Conservation (phyloP, 208 protist genomes). For the Trypanosoma cruzi region DNA sequence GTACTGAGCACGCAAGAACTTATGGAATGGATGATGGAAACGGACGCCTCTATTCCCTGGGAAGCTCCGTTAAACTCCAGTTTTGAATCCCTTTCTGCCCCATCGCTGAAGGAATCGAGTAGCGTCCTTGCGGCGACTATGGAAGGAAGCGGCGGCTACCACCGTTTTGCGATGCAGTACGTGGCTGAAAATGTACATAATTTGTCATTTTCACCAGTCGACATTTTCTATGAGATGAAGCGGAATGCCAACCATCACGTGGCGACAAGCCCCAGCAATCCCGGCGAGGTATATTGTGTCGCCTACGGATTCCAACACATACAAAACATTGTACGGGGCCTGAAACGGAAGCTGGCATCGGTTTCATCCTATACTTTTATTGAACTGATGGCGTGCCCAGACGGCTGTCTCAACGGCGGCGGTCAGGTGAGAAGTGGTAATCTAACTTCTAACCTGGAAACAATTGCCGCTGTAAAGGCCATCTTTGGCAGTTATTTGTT, state of each 20-base stretch:
- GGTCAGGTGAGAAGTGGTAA: constrained; percentile 78
- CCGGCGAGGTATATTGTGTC: constrained; percentile 71
- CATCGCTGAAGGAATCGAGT: constrained; percentile 3
- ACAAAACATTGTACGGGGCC: constrained; percentile 95
- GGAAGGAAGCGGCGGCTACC: constrained; percentile 77
- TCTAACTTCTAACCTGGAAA: constrained; percentile 5
- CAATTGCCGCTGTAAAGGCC: constrained; percentile 18
- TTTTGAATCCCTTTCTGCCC: constrained; percentile 1
- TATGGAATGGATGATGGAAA: constrained; percentile 82
- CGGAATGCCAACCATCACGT: constrained; percentile 76
- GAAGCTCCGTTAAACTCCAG: constrained; percentile 37
- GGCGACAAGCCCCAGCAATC: constrained; percentile 35
- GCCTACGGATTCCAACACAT: constrained; percentile 99
- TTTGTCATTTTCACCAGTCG: constrained; percentile 2
- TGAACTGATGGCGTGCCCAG: constrained; percentile 98
- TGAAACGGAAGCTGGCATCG: constrained; percentile 78
- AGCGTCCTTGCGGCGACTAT: constrained; percentile 27
- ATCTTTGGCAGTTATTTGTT: constrained; percentile 19
- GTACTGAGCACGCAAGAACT: constrained; percentile 96
- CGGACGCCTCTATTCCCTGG: constrained; percentile 52
- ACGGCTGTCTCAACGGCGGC: constrained; percentile 97
- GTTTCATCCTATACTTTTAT: constrained; percentile 88
- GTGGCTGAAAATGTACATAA: constrained; percentile 17
- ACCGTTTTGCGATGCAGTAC: constrained; percentile 42
- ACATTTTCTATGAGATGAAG: constrained; percentile 57